Evolutionary conservation across 2,329 filamentous ascomycete genomes (phyloP), one percentile per base, ranked within the genome.

Genomic region (Teratosphaeria pseudoeucalypti): DNA sequence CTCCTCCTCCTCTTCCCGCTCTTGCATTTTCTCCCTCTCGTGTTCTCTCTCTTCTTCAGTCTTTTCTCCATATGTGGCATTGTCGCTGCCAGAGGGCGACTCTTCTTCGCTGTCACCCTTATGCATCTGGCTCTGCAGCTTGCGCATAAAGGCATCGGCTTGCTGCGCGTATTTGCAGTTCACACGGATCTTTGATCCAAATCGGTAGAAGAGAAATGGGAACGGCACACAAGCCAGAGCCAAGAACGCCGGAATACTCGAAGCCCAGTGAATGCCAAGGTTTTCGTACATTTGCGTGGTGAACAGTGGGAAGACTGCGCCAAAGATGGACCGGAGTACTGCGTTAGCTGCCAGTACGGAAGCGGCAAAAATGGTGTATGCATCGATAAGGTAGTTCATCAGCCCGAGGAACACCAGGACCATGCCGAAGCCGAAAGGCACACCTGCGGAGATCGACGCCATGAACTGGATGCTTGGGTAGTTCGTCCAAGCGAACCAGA

Each of bases 261-360:
- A 84, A 1, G 87, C 89, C 89, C 88, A 92, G 75, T 91, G 87
- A 59, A 88, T 85, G 55, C 88, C 87, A 2, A 75, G 66, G 2
- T 65, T 60, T 57, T 60, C 55, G 66, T 79, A 80, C 77, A 80
- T 89, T 67, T 89, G 85, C 2, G 78, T 81, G 2, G 61, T 59
- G 55, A 94, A 94, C 1, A 94, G 80, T 0, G 90, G 90, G 77
- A 95, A 94, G 1, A 81, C 85, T 2, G 89, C 88, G 63, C 88
- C 90, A 63, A 86, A 87, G 9, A 91, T 77, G 0, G 88, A 92
- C 65, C 90, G 85, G 43, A 95, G 75, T 68, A 95, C 87, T 0
- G 89, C 88, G 74, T 92, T 90, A 55, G 87, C 87, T 2, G 89
- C 88, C 9, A 92, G 77, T 0, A 86, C 87, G 0, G 85, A 89